phyloP scores from a whole-genome alignment of 371 early-diverging fungal genomes.

The Mucor mucedo region DNA sequence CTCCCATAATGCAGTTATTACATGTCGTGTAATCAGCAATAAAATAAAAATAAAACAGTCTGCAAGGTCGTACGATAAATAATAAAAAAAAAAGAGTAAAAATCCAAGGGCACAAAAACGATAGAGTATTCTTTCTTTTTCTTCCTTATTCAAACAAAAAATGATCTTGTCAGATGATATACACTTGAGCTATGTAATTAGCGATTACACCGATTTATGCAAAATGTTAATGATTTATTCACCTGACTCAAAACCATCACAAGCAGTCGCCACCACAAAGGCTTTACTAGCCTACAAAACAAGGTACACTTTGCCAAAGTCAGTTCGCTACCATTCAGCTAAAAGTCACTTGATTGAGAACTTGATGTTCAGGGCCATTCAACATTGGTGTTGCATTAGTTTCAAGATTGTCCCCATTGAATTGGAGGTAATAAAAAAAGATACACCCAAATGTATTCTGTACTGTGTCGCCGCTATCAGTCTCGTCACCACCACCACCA shows the following conservation, averaged over 20 bases:
- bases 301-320: conserved; percentile 14
- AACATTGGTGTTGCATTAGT: conserved; percentile 35
- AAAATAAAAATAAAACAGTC: no score
- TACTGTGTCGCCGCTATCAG: conserved; percentile 33
- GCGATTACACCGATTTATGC: conserved; percentile 16
- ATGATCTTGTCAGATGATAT: neutral
- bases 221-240: conserved; percentile 6
- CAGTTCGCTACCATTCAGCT: conserved; percentile 14
- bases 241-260: conserved; percentile 4
- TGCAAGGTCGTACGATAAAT: no score
- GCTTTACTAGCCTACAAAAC: conserved; percentile 12
- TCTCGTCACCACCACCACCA: conserved; percentile 22
- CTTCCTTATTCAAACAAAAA: neutral
- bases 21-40: neutral
- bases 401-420: conserved; percentile 32
- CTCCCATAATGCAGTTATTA: neutral
- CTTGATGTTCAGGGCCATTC: conserved; percentile 26
- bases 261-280: conserved; percentile 5
- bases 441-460: conserved; percentile 24
- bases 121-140: neutral
- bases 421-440: conserved; percentile 14
- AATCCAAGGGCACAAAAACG: neutral
- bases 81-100: no score
- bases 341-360: conserved; percentile 17
- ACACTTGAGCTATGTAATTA: conserved; percentile 1